Base-by-base conservation (phyloP, 116 monocot genomes). In the Trichopus zeylanicus region DNA sequence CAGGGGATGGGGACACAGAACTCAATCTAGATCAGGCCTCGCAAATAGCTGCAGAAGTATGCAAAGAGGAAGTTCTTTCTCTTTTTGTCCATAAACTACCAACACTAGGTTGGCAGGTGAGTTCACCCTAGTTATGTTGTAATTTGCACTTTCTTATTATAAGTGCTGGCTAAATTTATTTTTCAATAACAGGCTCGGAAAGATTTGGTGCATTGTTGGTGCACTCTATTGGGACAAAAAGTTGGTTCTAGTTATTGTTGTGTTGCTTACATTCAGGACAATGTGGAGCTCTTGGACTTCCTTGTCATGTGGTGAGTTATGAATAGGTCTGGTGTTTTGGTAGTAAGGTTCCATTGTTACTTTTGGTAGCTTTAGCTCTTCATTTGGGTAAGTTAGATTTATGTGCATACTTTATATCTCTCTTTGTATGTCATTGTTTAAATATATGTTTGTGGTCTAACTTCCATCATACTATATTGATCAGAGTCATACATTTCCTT, bases 1-100 rank as follows among this genome's bases (percentile, higher is more conserved):
- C 69, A 55, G 92, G 92, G 16, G 91, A 98, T 73, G 85, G 85
- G 52, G 98, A 98, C 66, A 18, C 62, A 31, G 98, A 98, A 69
- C 69, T 85, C 49, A 88, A 71, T 78, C 68, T 62, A 48, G 98
- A 98, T 0, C 81, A 82, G 35, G 48, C 83, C 65, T 64, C 74
- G 31, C 88, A 87, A 42, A 52, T 98, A 37, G 75, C 76, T 26
- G 56, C 76, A 80, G 98, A 98, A 70, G 81, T 98, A 62, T 98
- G 98, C 83, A 91, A 91, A 56, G 91, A 91, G 71, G 98, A 81
- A 58, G 72, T 92, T 64, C 75, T 98, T 62, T 79, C 98, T 39
- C 92, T 92, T 31, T 78, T 92, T 66, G 75, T 88, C 26, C 87
- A 91, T 25, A 98, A 92, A 59, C 73, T 98, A 67, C 92, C 98